Conservation (phyloP, 768 basidiomycete genomes). For the Melanogaster broomeanus region DNA sequence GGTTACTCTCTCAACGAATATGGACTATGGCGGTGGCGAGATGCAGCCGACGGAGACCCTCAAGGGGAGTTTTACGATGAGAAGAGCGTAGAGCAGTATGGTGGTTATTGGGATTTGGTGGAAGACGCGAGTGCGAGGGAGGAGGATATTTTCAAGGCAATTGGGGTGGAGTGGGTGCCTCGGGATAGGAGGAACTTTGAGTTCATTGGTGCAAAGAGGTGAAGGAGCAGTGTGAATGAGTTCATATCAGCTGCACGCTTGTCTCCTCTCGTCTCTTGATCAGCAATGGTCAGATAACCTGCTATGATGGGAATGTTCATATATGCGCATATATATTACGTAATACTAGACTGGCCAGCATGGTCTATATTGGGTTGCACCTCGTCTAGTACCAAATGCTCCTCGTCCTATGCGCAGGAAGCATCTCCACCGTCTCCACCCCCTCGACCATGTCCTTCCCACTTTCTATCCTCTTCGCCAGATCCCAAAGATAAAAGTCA, state of each 20-base stretch:
- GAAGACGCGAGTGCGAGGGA: constrained; percentile 18
- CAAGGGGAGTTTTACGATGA: not conserved
- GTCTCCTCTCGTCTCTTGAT: not conserved
- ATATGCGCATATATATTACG: too few species aligned
- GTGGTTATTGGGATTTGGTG: constrained; percentile 26
- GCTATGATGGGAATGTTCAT: too few species aligned
- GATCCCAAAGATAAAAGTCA: constrained; percentile 91
- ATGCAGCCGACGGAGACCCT: not conserved
- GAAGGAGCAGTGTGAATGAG: constrained; percentile 5
- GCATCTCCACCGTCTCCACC: constrained; percentile 52
- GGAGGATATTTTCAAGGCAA: constrained; percentile 25
- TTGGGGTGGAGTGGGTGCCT: constrained; percentile 28
- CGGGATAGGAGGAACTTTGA: constrained; percentile 28
- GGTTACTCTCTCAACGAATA: constrained; percentile 59
- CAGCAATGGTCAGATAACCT: too few species aligned
- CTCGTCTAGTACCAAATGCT: constrained; percentile 78
- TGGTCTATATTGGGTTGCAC: not conserved
- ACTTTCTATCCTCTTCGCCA: constrained; percentile 73
- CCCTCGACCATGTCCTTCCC: constrained; percentile 63
- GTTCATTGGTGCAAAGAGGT: constrained; percentile 12
- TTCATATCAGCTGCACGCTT: not conserved
- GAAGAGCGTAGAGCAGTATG: constrained; percentile 7
- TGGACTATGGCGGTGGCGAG: constrained; percentile 64
- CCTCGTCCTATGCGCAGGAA: constrained; percentile 77
- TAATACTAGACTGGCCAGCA: too few species aligned